Percentiles rank a stretch among this genome's conserved stretches.
Evolutionary conservation across 768 basidiomycete genomes (phyloP).

Genomic region (Pleurotus ostreatus): DNA sequence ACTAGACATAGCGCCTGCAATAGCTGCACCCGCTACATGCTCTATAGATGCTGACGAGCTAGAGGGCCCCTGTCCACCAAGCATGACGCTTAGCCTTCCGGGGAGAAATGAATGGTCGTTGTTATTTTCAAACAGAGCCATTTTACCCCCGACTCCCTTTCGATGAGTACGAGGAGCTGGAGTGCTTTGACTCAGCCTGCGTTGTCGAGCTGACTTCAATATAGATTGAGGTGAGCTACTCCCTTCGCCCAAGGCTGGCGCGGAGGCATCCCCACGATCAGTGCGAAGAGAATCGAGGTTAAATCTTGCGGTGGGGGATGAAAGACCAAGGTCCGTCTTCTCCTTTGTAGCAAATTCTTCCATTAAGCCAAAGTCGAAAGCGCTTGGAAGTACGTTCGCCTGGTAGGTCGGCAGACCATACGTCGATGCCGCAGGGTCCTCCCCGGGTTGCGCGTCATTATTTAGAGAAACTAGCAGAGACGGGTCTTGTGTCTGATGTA

Average conservation of each 20-base stretch:
- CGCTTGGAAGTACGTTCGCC: constrained; percentile 45
- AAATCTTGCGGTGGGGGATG: constrained; percentile 40
- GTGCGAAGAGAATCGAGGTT: constrained; percentile 22
- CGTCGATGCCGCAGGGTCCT: constrained; percentile 28
- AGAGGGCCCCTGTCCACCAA: constrained; percentile 12
- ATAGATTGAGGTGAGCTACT: constrained; percentile 17
- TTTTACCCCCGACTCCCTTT: constrained; percentile 69
- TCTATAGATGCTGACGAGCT: constrained; percentile 13
- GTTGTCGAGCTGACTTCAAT: constrained; percentile 54
- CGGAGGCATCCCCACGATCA: constrained; percentile 12
- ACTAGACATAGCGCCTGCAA: constrained; percentile 17
- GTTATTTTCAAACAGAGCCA: constrained; percentile 82
- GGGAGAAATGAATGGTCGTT: constrained; percentile 45
- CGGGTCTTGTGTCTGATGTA: constrained; percentile 46
- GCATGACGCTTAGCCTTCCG: constrained; percentile 27
- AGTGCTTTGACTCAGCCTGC: constrained; percentile 85
- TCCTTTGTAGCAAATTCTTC: constrained; percentile 76
- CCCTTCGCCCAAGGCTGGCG: constrained; percentile 17
- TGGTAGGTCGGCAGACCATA: constrained; percentile 70
- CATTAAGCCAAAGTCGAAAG: constrained; percentile 72
- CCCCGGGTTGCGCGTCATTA: constrained; percentile 12
- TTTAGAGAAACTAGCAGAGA: constrained; percentile 34
- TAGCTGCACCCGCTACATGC: constrained; percentile 19
- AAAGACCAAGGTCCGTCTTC: constrained; percentile 59
- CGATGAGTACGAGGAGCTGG: constrained; percentile 58